phyloP scores from a whole-genome alignment of 179 eudicot genomes.

The Carnegiea gigantea region DNA sequence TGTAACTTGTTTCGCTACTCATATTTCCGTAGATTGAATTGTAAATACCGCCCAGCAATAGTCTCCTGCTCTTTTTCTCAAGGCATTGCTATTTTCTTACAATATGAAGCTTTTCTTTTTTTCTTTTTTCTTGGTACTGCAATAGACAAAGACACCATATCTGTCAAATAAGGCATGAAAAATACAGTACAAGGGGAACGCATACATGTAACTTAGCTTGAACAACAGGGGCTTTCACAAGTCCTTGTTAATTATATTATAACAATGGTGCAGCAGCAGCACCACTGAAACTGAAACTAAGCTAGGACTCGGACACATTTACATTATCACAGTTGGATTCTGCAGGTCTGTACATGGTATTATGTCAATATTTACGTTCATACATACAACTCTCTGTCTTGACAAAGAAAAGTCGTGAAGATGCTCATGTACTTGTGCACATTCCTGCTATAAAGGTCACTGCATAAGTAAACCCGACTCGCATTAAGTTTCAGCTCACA shows the following conservation, averaged over 20 bases:
- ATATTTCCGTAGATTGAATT: neutral
- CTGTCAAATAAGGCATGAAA: constrained; percentile 4
- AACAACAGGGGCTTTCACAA: neutral
- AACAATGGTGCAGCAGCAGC: neutral
- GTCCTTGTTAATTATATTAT: neutral
- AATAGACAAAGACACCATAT: neutral
- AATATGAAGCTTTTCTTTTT: neutral
- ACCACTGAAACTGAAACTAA: neutral
- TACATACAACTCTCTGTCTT: too few relatives aligned
- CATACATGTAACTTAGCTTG: neutral
- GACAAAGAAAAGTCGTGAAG: neutral
- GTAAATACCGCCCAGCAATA: neutral
- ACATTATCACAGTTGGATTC: neutral
- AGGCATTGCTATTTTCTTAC: neutral
- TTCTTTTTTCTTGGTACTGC: neutral
- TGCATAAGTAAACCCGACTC: neutral
- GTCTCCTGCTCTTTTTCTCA: neutral
- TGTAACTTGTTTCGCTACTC: neutral
- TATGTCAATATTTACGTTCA: neutral
- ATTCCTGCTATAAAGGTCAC: neutral
- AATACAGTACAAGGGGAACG: neutral
- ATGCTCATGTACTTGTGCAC: neutral
- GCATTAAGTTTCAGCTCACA: too few relatives aligned
- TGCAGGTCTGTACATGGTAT: constrained; percentile 16
- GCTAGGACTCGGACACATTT: constrained; percentile 1